Percentiles rank a stretch among this genome's conserved stretches.
Conservation (phyloP, 257 asterid genomes). For the Solanum clarkiae region DNA sequence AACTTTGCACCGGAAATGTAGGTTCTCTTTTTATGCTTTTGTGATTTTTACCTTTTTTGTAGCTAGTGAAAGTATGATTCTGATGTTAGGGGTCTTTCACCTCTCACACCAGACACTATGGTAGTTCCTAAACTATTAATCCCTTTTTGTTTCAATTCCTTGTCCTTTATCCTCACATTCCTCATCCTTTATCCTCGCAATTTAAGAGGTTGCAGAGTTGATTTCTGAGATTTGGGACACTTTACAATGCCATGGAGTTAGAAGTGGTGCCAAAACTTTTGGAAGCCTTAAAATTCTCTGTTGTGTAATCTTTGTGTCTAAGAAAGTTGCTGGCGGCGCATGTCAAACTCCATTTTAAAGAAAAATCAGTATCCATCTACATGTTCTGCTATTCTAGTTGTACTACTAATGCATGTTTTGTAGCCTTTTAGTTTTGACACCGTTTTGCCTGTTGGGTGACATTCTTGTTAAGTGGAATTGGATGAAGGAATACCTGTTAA, state of each 20-base stretch:
- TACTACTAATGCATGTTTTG: background rate
- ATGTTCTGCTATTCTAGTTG: background rate
- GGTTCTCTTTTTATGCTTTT: slow-evolving; percentile 18
- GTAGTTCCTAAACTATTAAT: background rate
- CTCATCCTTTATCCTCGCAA: background rate
- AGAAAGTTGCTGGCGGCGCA: background rate
- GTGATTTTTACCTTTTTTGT: background rate
- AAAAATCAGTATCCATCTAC: background rate
- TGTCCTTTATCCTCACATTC: background rate
- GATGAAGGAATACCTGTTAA: background rate
- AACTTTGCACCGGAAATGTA: slow-evolving; percentile 97
- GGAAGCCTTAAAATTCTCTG: background rate
- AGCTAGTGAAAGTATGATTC: background rate
- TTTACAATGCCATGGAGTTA: background rate
- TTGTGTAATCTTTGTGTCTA: background rate
- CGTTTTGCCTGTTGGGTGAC: background rate
- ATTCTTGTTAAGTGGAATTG: background rate
- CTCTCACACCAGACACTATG: background rate
- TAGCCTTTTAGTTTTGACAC: background rate
- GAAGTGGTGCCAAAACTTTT: background rate
- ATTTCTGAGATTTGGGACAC: background rate
- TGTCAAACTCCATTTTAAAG: background rate
- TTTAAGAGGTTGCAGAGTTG: background rate
- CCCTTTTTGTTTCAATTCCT: background rate
- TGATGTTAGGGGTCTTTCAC: background rate